These are phyloP conservation scores for Avena eriantha DNA, from an alignment of 176 grass and related monocot species.

Conservation along the genomic window DNA sequence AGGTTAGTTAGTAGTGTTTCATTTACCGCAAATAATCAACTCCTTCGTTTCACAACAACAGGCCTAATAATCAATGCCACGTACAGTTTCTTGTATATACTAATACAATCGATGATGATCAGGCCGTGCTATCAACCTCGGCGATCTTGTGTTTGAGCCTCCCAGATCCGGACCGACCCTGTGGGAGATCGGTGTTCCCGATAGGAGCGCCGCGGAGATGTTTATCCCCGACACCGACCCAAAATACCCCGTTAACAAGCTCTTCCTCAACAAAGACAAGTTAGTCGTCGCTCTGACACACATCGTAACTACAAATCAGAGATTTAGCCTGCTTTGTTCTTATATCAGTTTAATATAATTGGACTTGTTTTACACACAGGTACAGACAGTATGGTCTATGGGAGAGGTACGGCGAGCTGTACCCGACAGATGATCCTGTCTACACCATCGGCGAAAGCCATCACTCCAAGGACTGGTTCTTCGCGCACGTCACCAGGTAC, in stretches of 20 bases:
- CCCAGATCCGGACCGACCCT: constrained; percentile 68
- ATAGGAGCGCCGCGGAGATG: constrained; percentile 76
- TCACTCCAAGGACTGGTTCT: constrained; percentile 79
- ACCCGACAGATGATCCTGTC: constrained; percentile 62
- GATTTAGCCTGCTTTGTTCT: too few species aligned
- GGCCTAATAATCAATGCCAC: neutral
- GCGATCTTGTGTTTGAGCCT: constrained; percentile 58
- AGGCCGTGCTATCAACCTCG: constrained; percentile 32
- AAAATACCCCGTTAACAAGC: constrained; percentile 49
- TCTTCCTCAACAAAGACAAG: constrained; percentile 47
- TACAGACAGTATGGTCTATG: constrained; percentile 84
- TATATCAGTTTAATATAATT: too few species aligned
- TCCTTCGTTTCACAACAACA: too few species aligned
- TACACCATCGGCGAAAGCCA: constrained; percentile 60
- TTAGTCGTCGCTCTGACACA: too few species aligned
- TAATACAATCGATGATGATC: neutral
- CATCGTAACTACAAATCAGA: too few species aligned
- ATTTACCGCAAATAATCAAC: too few species aligned
- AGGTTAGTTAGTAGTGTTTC: neutral
- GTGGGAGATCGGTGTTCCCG: constrained; percentile 80
- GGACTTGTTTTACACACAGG: too few species aligned
- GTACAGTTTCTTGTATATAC: neutral
- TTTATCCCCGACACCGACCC: constrained; percentile 66
- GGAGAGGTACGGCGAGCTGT: constrained; percentile 74
- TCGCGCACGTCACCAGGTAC: constrained; percentile 76